These are phyloP conservation scores for Didymellaceae sp. DNA, from an alignment of 2,329 filamentous ascomycete species.

Conservation along the genomic window DNA sequence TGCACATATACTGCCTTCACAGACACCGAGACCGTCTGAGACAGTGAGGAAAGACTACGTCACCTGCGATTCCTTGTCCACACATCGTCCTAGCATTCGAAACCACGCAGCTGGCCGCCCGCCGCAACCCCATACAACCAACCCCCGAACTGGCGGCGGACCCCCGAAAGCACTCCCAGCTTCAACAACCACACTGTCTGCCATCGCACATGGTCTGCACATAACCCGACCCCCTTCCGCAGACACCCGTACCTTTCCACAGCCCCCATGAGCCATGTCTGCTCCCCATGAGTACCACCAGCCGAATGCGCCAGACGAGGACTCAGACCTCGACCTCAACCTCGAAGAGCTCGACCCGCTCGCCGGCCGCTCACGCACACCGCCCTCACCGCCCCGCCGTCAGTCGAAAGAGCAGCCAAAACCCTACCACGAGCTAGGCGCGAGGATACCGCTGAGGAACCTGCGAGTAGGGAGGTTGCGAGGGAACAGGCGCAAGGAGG, in stretches of 20 bases:
- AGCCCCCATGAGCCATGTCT: constrained; percentile 53
- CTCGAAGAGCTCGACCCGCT: constrained; percentile 78
- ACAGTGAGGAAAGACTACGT: background rate
- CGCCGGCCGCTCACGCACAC: constrained; percentile 31
- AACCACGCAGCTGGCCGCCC: constrained; percentile 12
- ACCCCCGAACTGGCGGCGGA: constrained; percentile 26
- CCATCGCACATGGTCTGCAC: background rate
- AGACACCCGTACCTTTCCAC: background rate
- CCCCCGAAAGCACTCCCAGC: constrained; percentile 28
- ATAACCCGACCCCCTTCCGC: background rate
- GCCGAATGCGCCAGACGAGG: constrained; percentile 65
- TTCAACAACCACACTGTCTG: constrained; percentile 6
- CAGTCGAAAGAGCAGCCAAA: constrained; percentile 40
- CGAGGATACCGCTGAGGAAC: constrained; percentile 73
- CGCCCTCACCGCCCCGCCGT: constrained; percentile 34
- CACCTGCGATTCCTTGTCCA: background rate
- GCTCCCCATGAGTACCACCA: constrained; percentile 55
- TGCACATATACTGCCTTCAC: background rate
- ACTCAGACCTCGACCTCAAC: constrained; percentile 79
- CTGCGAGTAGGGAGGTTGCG: constrained; percentile 58
- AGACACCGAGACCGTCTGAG: background rate
- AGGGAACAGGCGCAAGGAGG: constrained; percentile 50
- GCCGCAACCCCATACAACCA: background rate
- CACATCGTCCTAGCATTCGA: background rate
- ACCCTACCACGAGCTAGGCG: constrained; percentile 52